Percentiles rank a stretch among this genome's conserved stretches.
Evolutionary conservation across 352 stramenopile species (phyloP).

Genomic region (Pythium biforme): DNA sequence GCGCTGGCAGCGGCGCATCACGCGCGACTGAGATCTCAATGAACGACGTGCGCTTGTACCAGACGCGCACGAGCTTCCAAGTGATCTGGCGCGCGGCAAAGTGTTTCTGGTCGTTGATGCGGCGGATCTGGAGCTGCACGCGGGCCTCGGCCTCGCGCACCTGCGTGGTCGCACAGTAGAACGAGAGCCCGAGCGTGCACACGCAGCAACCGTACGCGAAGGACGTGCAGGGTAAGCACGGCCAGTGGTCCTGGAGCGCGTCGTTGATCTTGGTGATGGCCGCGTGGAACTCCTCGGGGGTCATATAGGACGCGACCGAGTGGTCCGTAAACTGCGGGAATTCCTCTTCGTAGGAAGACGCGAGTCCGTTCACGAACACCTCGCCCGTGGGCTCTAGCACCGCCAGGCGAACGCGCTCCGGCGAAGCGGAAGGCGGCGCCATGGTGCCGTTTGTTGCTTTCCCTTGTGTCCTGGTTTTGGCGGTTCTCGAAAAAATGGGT

Average conservation of each 20-base stretch:
- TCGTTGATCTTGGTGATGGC: slow-evolving; percentile 77
- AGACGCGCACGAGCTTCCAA: slow-evolving; percentile 65
- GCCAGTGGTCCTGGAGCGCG: slow-evolving; percentile 80
- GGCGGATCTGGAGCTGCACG: slow-evolving; percentile 61
- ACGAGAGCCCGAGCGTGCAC: slow-evolving; percentile 74
- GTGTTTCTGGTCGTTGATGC: slow-evolving; percentile 67
- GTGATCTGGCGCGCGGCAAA: slow-evolving; percentile 55
- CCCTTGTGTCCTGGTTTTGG: neutral
- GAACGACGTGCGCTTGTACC: slow-evolving; percentile 65
- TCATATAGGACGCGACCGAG: slow-evolving; percentile 46
- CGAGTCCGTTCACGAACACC: slow-evolving; percentile 77
- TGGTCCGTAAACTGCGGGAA: slow-evolving; percentile 46
- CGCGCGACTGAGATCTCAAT: slow-evolving; percentile 55
- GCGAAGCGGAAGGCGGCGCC: neutral
- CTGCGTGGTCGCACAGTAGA: slow-evolving; percentile 78
- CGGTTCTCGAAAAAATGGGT: neutral
- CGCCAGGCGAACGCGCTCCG: slow-evolving; percentile 34
- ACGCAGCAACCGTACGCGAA: slow-evolving; percentile 83
- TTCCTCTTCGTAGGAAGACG: slow-evolving; percentile 73
- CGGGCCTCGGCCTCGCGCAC: slow-evolving; percentile 70
- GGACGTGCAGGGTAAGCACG: slow-evolving; percentile 75
- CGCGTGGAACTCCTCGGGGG: slow-evolving; percentile 58
- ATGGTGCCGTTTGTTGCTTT: slow-evolving; percentile 3
- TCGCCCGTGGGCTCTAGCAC: slow-evolving; percentile 64
- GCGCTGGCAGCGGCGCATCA: slow-evolving; percentile 15